Evolutionary conservation across 208 protist genomes (phyloP).

Genomic region (Phytomonas serpens): DNA sequence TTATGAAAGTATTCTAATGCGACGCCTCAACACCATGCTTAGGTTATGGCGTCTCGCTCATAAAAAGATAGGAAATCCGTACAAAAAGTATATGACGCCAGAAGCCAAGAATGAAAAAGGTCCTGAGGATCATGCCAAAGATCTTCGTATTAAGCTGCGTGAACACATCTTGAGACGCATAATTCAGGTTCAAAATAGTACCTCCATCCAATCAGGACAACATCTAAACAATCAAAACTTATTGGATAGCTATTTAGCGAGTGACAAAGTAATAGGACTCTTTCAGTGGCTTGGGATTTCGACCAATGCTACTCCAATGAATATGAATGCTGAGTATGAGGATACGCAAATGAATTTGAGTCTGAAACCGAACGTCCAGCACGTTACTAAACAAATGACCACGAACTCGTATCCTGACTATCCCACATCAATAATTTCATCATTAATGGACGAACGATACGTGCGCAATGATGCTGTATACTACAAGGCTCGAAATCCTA

Average conservation of each 20-base stretch:
- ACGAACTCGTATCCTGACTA: not conserved
- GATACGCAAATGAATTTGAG: not conserved
- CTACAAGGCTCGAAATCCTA: slow-evolving; percentile 22
- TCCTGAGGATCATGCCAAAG: not conserved
- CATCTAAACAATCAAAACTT: not conserved
- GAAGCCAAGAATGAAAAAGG: not conserved
- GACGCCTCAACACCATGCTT: not conserved
- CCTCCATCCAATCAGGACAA: not conserved
- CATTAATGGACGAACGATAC: not conserved
- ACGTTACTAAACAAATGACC: not conserved
- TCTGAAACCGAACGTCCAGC: not conserved
- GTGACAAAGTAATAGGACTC: not conserved
- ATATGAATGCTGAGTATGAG: not conserved
- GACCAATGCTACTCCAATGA: not conserved
- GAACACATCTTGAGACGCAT: not conserved
- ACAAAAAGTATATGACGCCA: not conserved
- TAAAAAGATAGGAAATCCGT: not conserved
- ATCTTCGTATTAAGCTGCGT: not conserved
- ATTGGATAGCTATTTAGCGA: not conserved
- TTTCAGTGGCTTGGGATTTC: not conserved
- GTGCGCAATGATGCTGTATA: slow-evolving; percentile 20
- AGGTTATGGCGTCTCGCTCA: not conserved
- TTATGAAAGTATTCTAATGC: not conserved
- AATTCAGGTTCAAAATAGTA: not conserved
- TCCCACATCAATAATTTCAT: not conserved